Percentiles rank a stretch among this genome's conserved stretches.
These are phyloP conservation scores for Boeremia exigua DNA, from an alignment of 2,329 filamentous ascomycete species.

Conservation along the genomic window DNA sequence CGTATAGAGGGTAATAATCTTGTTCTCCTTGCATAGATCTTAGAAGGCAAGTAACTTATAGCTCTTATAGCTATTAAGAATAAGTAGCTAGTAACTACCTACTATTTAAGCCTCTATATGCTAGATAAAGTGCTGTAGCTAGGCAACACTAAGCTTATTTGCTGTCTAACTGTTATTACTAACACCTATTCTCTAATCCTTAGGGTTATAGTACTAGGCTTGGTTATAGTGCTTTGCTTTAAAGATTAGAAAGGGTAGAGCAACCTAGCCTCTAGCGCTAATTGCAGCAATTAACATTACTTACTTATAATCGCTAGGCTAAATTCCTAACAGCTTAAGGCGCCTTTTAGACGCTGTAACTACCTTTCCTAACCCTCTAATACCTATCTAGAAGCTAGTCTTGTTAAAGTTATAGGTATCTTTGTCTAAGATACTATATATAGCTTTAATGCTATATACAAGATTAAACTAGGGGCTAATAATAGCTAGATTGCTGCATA, in stretches of 20 bases:
- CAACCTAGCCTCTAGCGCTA: background rate
- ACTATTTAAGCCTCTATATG: background rate
- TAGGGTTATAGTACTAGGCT: background rate
- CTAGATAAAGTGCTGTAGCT: background rate
- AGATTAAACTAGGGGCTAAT: too few species aligned
- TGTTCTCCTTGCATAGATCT: background rate
- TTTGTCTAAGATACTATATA: too few species aligned
- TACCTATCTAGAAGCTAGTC: background rate
- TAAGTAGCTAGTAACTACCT: slow-evolving; percentile 10
- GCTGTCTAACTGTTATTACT: background rate
- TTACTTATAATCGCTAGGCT: too few species aligned
- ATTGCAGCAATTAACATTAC: too few species aligned
- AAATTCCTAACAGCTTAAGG: too few species aligned
- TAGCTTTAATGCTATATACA: too few species aligned
- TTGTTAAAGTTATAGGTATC: too few species aligned
- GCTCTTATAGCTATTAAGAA: slow-evolving; percentile 10
- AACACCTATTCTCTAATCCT: background rate
- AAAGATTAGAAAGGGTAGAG: background rate
- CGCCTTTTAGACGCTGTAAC: too few species aligned
- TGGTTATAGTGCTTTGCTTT: background rate
- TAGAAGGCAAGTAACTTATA: slow-evolving; percentile 27
- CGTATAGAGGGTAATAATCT: background rate
- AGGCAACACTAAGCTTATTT: background rate
- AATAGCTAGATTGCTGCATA: too few species aligned
- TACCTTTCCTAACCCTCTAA: too few species aligned